Evolutionary conservation across 495 filamentous ascomycete genomes (phyloP).

Genomic region (Aspergillus olivimuriae): DNA sequence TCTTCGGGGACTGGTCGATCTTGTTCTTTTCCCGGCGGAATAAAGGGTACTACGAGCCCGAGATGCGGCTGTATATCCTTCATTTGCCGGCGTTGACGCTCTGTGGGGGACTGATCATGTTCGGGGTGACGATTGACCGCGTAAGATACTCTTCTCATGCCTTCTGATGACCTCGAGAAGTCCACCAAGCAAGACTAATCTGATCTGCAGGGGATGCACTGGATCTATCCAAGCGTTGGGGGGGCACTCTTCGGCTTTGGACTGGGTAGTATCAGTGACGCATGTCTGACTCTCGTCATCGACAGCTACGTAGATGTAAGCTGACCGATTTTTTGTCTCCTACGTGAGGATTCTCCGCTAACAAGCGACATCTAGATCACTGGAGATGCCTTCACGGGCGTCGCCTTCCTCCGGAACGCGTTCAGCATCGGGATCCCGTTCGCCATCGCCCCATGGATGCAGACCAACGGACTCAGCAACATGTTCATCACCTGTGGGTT

Average conservation of each 20-base stretch:
- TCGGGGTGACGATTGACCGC: slow-evolving; percentile 23
- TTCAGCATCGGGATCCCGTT: slow-evolving; percentile 30
- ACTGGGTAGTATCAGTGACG: slow-evolving; percentile 28
- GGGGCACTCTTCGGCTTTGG: slow-evolving; percentile 32
- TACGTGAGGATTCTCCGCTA: too few relatives aligned
- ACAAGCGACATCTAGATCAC: slow-evolving; percentile 20
- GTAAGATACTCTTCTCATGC: slow-evolving; percentile 9
- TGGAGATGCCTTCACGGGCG: slow-evolving; percentile 29
- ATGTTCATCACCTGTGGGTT: slow-evolving; percentile 31
- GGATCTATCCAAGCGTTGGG: slow-evolving; percentile 26
- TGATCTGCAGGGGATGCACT: slow-evolving; percentile 27
- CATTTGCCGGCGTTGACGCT: slow-evolving; percentile 24
- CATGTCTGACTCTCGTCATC: slow-evolving; percentile 28
- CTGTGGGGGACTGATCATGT: slow-evolving; percentile 31
- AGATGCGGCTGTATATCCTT: slow-evolving; percentile 36
- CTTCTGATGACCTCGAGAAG: neutral
- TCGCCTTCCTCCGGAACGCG: slow-evolving; percentile 30
- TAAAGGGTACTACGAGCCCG: slow-evolving; percentile 36
- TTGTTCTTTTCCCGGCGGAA: slow-evolving; percentile 31
- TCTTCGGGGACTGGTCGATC: slow-evolving; percentile 35
- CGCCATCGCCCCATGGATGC: slow-evolving; percentile 28
- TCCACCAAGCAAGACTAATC: neutral
- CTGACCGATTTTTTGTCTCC: neutral
- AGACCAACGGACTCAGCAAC: slow-evolving; percentile 19
- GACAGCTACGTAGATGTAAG: slow-evolving; percentile 31